Conservation (phyloP, 192 early-diverging fungal genomes). For the Chytriomyces sp. region DNA sequence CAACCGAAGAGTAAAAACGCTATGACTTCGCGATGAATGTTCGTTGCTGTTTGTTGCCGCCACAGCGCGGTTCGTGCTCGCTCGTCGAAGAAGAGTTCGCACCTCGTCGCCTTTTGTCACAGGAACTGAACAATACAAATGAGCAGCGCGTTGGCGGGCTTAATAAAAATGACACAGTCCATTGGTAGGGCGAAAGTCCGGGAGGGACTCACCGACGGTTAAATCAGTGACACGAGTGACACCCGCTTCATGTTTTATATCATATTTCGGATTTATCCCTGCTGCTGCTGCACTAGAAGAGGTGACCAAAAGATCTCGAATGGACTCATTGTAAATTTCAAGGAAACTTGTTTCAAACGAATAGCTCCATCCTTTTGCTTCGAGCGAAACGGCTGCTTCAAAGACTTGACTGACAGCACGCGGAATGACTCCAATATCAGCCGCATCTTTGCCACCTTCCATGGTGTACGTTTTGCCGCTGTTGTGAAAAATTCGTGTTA, state of each 20-base stretch:
- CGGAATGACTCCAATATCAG: conserved; percentile 86
- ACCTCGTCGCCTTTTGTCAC: conserved; percentile 79
- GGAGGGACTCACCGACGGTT: conserved; percentile 55
- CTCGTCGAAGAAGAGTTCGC: conserved; percentile 71
- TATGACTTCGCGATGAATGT: conserved; percentile 90
- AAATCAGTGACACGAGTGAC: conserved; percentile 81
- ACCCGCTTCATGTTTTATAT: conserved; percentile 80
- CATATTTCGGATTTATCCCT: conserved; percentile 61
- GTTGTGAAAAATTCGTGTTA: background rate
- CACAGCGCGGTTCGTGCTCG: conserved; percentile 83
- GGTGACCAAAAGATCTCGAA: conserved; percentile 76
- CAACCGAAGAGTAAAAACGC: conserved; percentile 88
- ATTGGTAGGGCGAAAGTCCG: conserved; percentile 3
- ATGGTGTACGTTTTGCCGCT: conserved; percentile 42
- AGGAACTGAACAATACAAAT: conserved; percentile 51
- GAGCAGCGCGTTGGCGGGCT: conserved; percentile 24
- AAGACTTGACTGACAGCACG: conserved; percentile 93
- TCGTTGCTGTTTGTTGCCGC: conserved; percentile 94
- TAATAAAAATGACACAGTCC: conserved; percentile 29
- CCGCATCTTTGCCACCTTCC: conserved; percentile 50
- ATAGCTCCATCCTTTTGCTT: conserved; percentile 88
- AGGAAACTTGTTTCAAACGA: conserved; percentile 85
- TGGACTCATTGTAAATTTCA: conserved; percentile 95
- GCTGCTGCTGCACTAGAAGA: conserved; percentile 42
- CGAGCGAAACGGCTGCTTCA: conserved; percentile 68